Evolutionary conservation across 352 stramenopile species (phyloP), one percentile per base, ranked within the genome.

Genomic region (Pythium periplocum): DNA sequence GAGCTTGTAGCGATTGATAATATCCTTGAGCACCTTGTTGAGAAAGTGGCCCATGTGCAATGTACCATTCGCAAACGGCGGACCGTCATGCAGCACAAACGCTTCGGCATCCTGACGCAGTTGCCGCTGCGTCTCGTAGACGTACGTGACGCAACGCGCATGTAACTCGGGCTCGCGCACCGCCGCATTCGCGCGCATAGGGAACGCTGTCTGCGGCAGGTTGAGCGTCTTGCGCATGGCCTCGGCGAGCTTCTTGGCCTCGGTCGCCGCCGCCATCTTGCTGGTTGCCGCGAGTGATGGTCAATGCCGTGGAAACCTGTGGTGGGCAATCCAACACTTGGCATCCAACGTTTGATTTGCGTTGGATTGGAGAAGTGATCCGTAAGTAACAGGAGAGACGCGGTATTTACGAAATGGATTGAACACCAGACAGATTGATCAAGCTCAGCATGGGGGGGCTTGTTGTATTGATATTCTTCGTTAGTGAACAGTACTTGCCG

Each of bases 21-120:
- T 97, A 69, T 99, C 97, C 75, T 99, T 99, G 12, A 98, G 71
- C 47, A 87, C 75, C 53, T 94, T 96, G 71, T 96, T 96, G 17
- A 96, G 66, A 50, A 96, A 88, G 65, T 98, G 93, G 35, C 97
- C 97, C 71, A 98, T 99, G 75, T 99, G 97, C 41, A 99, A 73
- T 59, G 96, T 91, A 17, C 97, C 97, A 77, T 99, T 99, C 8
- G 97, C 97, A 71, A 99, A 99, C 8, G 97, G 97, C 36, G 97
- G 97, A 0, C 97, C 97, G 75, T 99, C 97, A 73, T 99, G 97
- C 35, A 99, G 82, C 34, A 98, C 78, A 65, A 98, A 99, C 37
- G 72, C 62, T 54, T 58, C 50, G 5, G 80, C 57, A 42, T 64
- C 30, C 1, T 38, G 37, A 17, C 55, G 48, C 37, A 11, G 7